Evolutionary conservation across 2,329 filamentous ascomycete species (phyloP).

Genomic region (Colletotrichum musicola): DNA sequence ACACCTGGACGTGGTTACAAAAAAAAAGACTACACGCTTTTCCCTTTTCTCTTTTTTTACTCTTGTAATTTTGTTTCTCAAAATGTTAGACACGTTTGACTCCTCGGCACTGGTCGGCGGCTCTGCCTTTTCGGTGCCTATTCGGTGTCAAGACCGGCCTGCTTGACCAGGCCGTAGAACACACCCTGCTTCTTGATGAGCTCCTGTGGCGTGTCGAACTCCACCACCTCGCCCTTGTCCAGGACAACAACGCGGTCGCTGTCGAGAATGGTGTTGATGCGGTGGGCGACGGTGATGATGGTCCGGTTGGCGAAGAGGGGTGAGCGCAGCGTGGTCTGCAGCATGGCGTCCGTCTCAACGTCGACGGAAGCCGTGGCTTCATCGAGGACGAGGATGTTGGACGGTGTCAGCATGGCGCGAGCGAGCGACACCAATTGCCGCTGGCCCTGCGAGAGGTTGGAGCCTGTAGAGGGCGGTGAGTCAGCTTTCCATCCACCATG

Average conservation of each 20-base stretch:
- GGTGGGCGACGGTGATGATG: conserved; percentile 98
- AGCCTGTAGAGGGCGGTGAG: conserved; percentile 67
- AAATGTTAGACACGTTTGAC: too few relatives aligned
- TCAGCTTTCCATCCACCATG: conserved; percentile 42
- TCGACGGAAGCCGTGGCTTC: conserved; percentile 89
- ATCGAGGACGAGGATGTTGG: conserved; percentile 96
- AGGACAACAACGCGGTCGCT: conserved; percentile 93
- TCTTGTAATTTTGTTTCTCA: too few relatives aligned
- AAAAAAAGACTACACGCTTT: conserved; percentile 14
- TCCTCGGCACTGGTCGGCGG: background rate
- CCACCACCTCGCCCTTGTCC: conserved; percentile 88
- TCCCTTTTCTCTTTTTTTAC: conserved; percentile 15
- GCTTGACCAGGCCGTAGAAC: conserved; percentile 92
- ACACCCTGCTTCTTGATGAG: conserved; percentile 81
- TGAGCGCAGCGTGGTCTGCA: conserved; percentile 73
- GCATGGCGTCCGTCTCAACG: conserved; percentile 75
- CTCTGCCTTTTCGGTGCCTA: conserved; percentile 7
- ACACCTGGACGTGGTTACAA: conserved; percentile 6
- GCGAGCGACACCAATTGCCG: conserved; percentile 94
- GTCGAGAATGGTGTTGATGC: conserved; percentile 96
- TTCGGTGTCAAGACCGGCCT: conserved; percentile 78
- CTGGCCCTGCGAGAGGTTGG: conserved; percentile 95
- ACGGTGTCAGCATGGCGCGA: conserved; percentile 92
- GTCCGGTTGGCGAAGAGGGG: conserved; percentile 87
- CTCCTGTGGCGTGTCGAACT: conserved; percentile 89